Conservation (phyloP, 306 rosid genomes). For the Inga oerstediana region DNA sequence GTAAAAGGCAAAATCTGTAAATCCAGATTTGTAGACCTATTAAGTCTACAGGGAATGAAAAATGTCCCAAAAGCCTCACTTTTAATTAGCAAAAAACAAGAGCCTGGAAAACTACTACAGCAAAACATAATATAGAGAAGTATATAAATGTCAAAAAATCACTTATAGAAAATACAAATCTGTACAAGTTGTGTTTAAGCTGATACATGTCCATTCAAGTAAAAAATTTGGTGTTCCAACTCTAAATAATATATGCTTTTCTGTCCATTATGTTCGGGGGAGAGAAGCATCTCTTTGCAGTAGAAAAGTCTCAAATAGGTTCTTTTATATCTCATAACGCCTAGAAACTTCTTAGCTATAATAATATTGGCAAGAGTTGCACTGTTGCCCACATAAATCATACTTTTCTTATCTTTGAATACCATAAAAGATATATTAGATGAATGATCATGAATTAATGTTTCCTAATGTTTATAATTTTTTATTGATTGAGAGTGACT, state of each 20-base stretch:
- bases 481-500: not conserved
- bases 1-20: too few species aligned
- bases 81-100: not conserved
- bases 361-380: constrained; percentile 9
- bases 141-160: not conserved
- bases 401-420: not conserved
- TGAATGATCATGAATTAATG: not conserved
- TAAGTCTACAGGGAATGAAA: too few species aligned
- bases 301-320: constrained; percentile 12
- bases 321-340: not conserved
- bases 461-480: not conserved
- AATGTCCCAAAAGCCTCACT: not conserved
- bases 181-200: constrained; percentile 44
- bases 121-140: too few species aligned
- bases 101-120: not conserved
- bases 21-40: too few species aligned
- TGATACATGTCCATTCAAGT: constrained; percentile 70
- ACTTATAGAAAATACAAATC: not conserved
- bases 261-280: not conserved
- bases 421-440: not conserved
- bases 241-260: constrained; percentile 59
- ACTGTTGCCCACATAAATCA: not conserved
- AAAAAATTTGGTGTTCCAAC: constrained; percentile 66
- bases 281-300: constrained; percentile 7
- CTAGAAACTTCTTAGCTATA: not conserved